Evolutionary conservation across 2,329 filamentous ascomycete species (phyloP), one percentile per base, ranked within the genome.

Genomic region (Lecanicillium sp.): DNA sequence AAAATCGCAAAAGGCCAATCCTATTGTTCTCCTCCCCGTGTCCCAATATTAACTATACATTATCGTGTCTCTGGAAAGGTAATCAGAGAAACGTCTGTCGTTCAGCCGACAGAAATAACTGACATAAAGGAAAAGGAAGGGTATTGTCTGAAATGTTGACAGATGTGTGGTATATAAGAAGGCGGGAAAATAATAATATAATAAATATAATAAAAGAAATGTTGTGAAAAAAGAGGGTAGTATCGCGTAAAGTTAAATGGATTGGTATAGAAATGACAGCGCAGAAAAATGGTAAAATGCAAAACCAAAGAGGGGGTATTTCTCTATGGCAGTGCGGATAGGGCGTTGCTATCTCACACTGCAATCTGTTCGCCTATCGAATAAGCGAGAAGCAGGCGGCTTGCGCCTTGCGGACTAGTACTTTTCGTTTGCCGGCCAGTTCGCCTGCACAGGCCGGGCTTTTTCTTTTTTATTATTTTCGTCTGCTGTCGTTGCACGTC

Each of bases 1-100:
- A 14, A 14, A 33, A 33, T n/a, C 15, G 10, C 30, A 40, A 31
- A 28, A 34, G 37, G 43, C 29, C 33, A 28, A 25, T 39, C 17
- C 36, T 25, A 29, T 36, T 20, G 28, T 27, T 33, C 28, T 25
- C 33, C 39, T 25, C 25, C n/a, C n/a, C n/a, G n/a, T 29, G 36
- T 25, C 37, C 39, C 28, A 34, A 34, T 44, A 46, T 46, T 44
- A 48, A 36, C 34, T 43, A 33, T 46, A 46, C 42, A 46, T 45
- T 46, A 44, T 39, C 40, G 38, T 43, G 17, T 28, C 37, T 17
- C 17, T 34, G 35, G 29, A 33, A 15, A 8, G 12, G 18, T 13
- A 33, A 39, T 41, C 38, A 36, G 17, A n/a, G 17, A 3, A 11
- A 29, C 28, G 18, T 7, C n/a, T 27, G 32, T 25, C 22, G 11